A percentile compares a stretch with the other conserved stretches of the same genome.
Evolutionary conservation across 306 rosid species (phyloP).

Genomic region (Malus domestica): DNA sequence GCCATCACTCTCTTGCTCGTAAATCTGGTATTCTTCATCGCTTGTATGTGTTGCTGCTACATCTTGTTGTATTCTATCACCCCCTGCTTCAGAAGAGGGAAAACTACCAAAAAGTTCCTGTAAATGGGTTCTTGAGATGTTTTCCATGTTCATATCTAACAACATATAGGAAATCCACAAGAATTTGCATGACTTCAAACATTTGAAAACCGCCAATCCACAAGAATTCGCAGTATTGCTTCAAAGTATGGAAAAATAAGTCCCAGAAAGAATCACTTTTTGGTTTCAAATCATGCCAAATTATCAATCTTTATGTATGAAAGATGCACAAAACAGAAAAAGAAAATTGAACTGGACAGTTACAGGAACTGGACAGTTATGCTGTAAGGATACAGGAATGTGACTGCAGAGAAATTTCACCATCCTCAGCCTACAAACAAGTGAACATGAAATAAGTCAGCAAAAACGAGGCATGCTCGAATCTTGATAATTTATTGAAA

Average conservation of each 20-base stretch:
- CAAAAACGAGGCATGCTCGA: not conserved
- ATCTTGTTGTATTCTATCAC: conserved; percentile 16
- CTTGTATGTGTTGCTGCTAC: conserved; percentile 19
- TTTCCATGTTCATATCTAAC: conserved; percentile 47
- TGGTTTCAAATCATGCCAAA: too few species aligned
- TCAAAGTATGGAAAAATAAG: too few species aligned
- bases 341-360: not conserved
- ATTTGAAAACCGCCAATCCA: not conserved
- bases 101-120: conserved; percentile 85
- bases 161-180: conserved; percentile 38
- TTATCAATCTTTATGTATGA: too few species aligned
- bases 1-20: conserved; percentile 53
- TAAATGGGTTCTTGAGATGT: conserved; percentile 64
- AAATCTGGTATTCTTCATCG: conserved; percentile 65
- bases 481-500: too few species aligned
- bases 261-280: too few species aligned
- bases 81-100: conserved; percentile 35
- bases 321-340: conserved; percentile 2
- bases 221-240: too few species aligned
- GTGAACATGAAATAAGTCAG: conserved; percentile 9
- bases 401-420: conserved; percentile 48
- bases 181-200: not conserved
- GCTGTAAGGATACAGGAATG: conserved; percentile 52
- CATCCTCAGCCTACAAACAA: conserved; percentile 52
- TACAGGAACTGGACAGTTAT: not conserved